A percentile compares a stretch with the other conserved stretches of the same genome.
phyloP scores from a whole-genome alignment of 108 stramenopile genomes.

The Conticribra weissflogii region DNA sequence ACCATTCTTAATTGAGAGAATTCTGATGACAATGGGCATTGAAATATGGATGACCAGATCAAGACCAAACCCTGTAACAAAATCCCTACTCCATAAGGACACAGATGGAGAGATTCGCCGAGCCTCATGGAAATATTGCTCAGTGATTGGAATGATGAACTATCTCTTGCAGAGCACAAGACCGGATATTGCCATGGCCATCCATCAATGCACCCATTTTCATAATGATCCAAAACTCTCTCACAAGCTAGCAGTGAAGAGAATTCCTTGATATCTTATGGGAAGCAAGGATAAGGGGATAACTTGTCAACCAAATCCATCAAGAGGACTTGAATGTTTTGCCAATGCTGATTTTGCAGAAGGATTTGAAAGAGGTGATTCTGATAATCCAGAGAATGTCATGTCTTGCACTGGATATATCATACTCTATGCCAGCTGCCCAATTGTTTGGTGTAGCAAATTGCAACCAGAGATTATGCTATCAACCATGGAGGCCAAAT shows the following conservation, averaged over 20 bases:
- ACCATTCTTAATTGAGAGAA: constrained; percentile 50
- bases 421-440: constrained; percentile 18
- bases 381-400: constrained; percentile 21
- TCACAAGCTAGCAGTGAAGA: constrained; percentile 56
- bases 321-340: constrained; percentile 45
- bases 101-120: not conserved
- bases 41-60: not conserved
- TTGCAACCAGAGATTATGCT: constrained; percentile 48
- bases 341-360: constrained; percentile 61
- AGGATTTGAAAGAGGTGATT: constrained; percentile 28
- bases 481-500: constrained; percentile 37
- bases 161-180: constrained; percentile 51
- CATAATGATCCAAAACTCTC: constrained; percentile 29
- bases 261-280: constrained; percentile 55
- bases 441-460: constrained; percentile 17
- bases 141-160: constrained; percentile 57
- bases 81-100: constrained; percentile 3
- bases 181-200: constrained; percentile 54
- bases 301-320: constrained; percentile 33
- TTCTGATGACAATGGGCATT: constrained; percentile 21
- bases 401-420: constrained; percentile 18
- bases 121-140: constrained; percentile 24
- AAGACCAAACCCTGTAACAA: constrained; percentile 6
- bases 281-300: constrained; percentile 50
- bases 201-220: constrained; percentile 52